These are phyloP conservation scores for Pinus albicaulis DNA, from an alignment of 75 land plant species.

Conservation along the genomic window DNA sequence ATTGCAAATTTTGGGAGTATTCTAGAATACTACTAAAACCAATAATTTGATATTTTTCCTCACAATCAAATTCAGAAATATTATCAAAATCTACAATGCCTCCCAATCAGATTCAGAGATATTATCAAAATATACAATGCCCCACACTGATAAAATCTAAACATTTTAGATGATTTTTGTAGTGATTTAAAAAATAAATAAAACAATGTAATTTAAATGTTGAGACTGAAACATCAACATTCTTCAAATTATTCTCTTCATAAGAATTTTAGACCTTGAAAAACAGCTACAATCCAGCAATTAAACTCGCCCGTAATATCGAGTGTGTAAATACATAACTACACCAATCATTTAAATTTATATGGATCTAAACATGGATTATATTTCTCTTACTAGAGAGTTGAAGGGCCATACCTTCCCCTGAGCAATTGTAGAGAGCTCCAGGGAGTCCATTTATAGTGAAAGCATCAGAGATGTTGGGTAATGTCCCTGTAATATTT, in stretches of 20 bases:
- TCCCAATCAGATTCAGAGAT: no score
- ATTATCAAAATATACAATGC: no score
- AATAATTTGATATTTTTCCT: no score
- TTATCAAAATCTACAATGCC: no score
- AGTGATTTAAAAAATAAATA: no score
- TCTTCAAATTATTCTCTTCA: neutral
- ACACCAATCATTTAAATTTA: neutral
- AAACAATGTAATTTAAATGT: no score
- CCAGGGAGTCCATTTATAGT: conserved; percentile 52
- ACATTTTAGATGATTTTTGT: no score
- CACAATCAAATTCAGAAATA: no score
- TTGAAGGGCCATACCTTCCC: neutral
- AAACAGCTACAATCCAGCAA: neutral
- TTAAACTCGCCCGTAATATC: neutral
- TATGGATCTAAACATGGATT: neutral
- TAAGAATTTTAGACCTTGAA: neutral
- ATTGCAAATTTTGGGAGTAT: no score
- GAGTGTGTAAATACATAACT: neutral
- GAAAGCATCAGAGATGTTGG: conserved; percentile 36
- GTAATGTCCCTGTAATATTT: conserved; percentile 22
- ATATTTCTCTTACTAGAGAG: neutral
- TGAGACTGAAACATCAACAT: neutral
- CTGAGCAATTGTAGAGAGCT: conserved; percentile 34
- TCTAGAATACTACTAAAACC: no score
- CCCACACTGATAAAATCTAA: no score